These are phyloP conservation scores for Saccharomycopsis phalli DNA, from an alignment of 1,139 yeast species.

Conservation along the genomic window DNA sequence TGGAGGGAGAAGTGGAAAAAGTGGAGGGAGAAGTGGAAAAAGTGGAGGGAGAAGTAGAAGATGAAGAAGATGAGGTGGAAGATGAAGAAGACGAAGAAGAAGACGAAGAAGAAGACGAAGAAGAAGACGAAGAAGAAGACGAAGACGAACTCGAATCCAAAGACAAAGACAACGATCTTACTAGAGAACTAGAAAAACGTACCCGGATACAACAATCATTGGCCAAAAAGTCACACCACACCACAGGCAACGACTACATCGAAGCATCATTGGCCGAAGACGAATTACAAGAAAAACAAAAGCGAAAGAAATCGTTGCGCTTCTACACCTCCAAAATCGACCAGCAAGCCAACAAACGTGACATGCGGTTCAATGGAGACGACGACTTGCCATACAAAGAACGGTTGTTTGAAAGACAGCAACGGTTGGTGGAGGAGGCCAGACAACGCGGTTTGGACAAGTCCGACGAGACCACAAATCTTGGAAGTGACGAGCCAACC, in stretches of 20 bases:
- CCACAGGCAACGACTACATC: constrained; percentile 44
- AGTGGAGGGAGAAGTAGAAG: constrained; percentile 27
- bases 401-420: constrained; percentile 81
- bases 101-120: constrained; percentile 19
- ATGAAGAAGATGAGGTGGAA: constrained; percentile 21
- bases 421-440: constrained; percentile 80
- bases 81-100: constrained; percentile 23
- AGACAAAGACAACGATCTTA: constrained; percentile 40
- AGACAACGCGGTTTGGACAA: constrained; percentile 67
- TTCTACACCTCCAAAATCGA: constrained; percentile 97
- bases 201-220: no score
- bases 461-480: constrained; percentile 38
- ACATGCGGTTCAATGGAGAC: constrained; percentile 67
- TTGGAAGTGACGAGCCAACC: constrained; percentile 37
- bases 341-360: constrained; percentile 57
- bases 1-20: constrained; percentile 28
- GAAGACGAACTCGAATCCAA: constrained; percentile 23
- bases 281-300: constrained; percentile 78
- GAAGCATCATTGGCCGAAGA: constrained; percentile 66
- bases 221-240: constrained; percentile 26
- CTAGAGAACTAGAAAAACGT: constrained; percentile 36
- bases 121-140: constrained; percentile 22
- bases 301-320: constrained; percentile 76
- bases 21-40: constrained; percentile 20
- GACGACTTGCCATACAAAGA: constrained; percentile 90